Evolutionary conservation across 73 alveolate species (phyloP), one percentile per base, ranked within the genome.

Genomic region (Symbiodinium pilosum): DNA sequence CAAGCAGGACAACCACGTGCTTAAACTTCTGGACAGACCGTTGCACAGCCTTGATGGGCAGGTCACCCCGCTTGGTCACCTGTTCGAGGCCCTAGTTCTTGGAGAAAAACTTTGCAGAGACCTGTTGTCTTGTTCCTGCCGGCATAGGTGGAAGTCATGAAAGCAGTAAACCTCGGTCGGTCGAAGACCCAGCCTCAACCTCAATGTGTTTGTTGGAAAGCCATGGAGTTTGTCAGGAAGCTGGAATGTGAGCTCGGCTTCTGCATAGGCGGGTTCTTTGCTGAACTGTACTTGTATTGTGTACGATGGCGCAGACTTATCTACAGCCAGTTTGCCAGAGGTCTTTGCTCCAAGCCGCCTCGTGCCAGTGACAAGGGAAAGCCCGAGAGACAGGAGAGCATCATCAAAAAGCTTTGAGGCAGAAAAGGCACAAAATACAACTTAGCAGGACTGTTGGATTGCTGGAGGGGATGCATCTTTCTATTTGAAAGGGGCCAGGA

Each of bases 41-140:
- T n/a, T n/a, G n/a, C n/a, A n/a, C n/a, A n/a, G n/a, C n/a, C n/a
- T n/a, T n/a, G n/a, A n/a, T 6, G 38, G 40, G 14, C 21, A 87
- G 94, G 94, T 87, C 59, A 87, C 94, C 8, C 94, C 94, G 9
- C n/a, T 87, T 56, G 94, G 94, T 2, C 94, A 87, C 85, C 94
- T 87, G 68, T 87, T 87, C 43, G 94, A 87, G 94, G 94, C 38
- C 26, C 3, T 30, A 34, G 6, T 30, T 14, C 51, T 24, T 12
- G 89, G 64, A 16, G 36, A 39, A 59, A 26, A 0, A 59, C 36
- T 6, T 59, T 16, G 77, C 77, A 14, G 38, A 20, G 30, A 26
- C 9, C 69, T 52, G 69, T 20, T 59, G 77, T 26, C 9, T 14
- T 4, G 8, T 59, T 4, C 38, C 4, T 14, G 77, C 21, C 34